Evolutionary conservation across 495 filamentous ascomycete species (phyloP), one percentile per base, ranked within the genome.

Genomic region (Articulospora tetracladia): DNA sequence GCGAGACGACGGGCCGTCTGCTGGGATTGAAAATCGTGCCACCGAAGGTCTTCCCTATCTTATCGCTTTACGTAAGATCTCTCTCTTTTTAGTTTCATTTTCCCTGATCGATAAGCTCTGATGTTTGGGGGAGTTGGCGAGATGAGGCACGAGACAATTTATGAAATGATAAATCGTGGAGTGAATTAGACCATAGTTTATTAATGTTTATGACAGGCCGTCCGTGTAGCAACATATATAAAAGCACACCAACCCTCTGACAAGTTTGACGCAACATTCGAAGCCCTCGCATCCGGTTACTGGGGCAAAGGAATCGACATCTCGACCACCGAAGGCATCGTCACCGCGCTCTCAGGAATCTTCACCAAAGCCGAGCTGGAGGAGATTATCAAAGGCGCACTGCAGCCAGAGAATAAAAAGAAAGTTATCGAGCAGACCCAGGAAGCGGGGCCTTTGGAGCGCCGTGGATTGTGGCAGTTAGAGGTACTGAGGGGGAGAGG

Each of bases 351-450:
- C 13, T 17, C 28, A 17, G 48, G 34, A 1, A 26, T 63, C 32
- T 63, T 63, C 55, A 23, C 41, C 1, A 1, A 23, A 7, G 30
- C n/a, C 6, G 61, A 63, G 32, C 10, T 58, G 22, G 48, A 47
- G 26, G 49, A 59, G 11, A 58, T 63, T 19, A 13, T 63, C 34
- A 58, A 59, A 34, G 53, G 36, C 7, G 61, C 61, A 8, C 30
- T 63, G 34, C 34, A 30, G 19, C 55, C 61, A 13, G 61, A 63
- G 61, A 63, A 63, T 25, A 63, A 63, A 28, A 59, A 58, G 26
- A 27, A 28, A 52, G 61, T 63, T 24, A 25, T 63, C 41, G 61
- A 63, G 4, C 20, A 41, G 34, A 63, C 61, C 20, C 13, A 26
- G 41, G 55, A 1, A 36, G 55, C 4, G 56, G 56, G 3, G 61